Percentiles rank a stretch among this genome's conserved stretches.
These are phyloP conservation scores for Striga asiatica DNA, from an alignment of 257 asterid species.

Conservation along the genomic window DNA sequence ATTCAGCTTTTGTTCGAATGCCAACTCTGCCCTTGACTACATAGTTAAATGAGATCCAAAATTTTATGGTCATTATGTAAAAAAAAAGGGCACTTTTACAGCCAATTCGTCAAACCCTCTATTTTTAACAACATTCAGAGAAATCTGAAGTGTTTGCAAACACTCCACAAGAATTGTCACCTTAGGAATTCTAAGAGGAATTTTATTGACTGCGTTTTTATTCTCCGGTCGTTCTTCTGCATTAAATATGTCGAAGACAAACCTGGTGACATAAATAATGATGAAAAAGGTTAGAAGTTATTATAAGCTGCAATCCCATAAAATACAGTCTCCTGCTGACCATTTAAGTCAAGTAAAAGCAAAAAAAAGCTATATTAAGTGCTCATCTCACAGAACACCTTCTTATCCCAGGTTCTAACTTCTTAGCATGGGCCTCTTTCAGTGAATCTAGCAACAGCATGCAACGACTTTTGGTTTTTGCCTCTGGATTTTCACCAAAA, in stretches of 20 bases:
- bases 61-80: background rate
- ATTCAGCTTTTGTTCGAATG: no score
- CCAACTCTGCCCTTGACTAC: no score
- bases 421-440: slow-evolving; percentile 17
- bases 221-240: slow-evolving; percentile 25
- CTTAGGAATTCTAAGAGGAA: slow-evolving; percentile 52
- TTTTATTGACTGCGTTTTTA: slow-evolving; percentile 19
- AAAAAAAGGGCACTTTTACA: background rate
- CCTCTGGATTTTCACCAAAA: slow-evolving; percentile 31
- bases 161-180: slow-evolving; percentile 14
- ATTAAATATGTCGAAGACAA: slow-evolving; percentile 38
- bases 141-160: no score
- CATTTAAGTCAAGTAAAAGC: background rate
- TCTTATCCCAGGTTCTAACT: slow-evolving; percentile 51
- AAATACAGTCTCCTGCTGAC: background rate
- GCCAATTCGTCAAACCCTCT: background rate
- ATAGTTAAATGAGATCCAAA: slow-evolving; percentile 1
- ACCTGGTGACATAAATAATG: slow-evolving; percentile 22
- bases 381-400: slow-evolving; percentile 22
- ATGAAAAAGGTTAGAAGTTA: background rate
- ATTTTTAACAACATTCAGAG: no score
- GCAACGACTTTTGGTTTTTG: slow-evolving; percentile 35
- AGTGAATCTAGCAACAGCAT: slow-evolving; percentile 65
- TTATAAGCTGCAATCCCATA: background rate
- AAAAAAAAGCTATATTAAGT: background rate